Evolutionary conservation across 495 filamentous ascomycete genomes (phyloP), one percentile per base, ranked within the genome.

Genomic region (Letharia columbiana): DNA sequence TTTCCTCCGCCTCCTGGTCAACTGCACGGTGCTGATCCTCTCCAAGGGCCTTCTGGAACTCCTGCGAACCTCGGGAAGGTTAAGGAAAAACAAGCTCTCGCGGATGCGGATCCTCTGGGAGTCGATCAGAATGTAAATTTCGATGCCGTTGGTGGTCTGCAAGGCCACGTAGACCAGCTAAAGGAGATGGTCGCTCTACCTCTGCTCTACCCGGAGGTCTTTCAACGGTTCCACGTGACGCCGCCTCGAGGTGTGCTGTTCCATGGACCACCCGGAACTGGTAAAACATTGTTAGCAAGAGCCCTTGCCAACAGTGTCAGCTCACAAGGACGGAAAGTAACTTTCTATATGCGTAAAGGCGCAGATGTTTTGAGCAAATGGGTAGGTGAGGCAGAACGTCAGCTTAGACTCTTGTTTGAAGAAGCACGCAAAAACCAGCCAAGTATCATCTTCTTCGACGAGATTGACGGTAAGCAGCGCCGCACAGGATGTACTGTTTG

Each of bases 371-470:
- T 98, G 54, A 96, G 91, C 76, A 98, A 98, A 78, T 98, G 94
- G 94, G 95, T 98, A 65, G 94, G 94, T 73, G 94, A 98, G 77
- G 95, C 95, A 18, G 94, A 98, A 75, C 86, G 92, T 71, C 94
- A 98, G 73, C 82, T 98, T 28, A 86, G 94, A 37, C 77, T 97
- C 64, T 81, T 98, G 5, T 98, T 98, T 70, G 94, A 98, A 70
- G 95, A 98, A 76, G 94, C 94, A 18, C 84, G 91, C 69, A 92
- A 89, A 73, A 97, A 86, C 12, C 95, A 98, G 73, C 94, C 94
- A 1, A 96, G 92, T 73, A 98, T 98, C 75, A 98, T 98, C 72
- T 98, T 98, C 79, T 98, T 98, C 70, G 94, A 98, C 75, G 94
- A 98, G 74, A 98, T 98, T 67, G 94, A 98, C 77, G 94, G 91